A percentile compares a stretch with the other conserved stretches of the same genome.
Evolutionary conservation across 306 rosid genomes (phyloP).

Genomic region (Canavalia gladiata): DNA sequence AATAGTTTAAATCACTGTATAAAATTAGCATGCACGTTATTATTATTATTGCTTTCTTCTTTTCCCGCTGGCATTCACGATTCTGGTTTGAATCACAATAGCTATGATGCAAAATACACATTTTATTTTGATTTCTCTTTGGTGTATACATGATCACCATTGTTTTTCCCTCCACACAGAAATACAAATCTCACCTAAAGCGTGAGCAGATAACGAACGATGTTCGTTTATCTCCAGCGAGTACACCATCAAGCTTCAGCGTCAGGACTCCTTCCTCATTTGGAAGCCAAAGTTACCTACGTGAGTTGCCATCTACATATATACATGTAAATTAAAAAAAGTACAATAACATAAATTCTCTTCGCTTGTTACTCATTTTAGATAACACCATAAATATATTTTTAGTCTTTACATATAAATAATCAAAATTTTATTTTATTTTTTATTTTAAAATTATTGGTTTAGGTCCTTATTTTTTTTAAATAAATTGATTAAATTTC

Average conservation of each 20-base stretch:
- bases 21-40: not conserved
- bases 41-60: not conserved
- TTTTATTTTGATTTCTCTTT: not conserved
- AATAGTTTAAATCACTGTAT: not conserved
- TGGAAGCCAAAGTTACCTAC: slow-evolving; percentile 8
- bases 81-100: not conserved
- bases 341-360: not conserved
- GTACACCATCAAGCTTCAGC: not conserved
- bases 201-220: too few species aligned
- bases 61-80: not conserved
- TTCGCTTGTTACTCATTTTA: not conserved
- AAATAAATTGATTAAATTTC: too few species aligned
- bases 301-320: slow-evolving; percentile 19
- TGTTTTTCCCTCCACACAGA: slow-evolving; percentile 25
- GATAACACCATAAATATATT: not conserved
- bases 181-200: slow-evolving; percentile 12
- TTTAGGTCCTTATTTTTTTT: too few species aligned
- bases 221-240: not conserved
- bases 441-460: too few species aligned
- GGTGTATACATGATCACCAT: not conserved
- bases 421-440: too few species aligned
- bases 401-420: too few species aligned
- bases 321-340: not conserved
- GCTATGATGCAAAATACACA: slow-evolving; percentile 12
- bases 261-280: not conserved